Conservation (phyloP, 148 eudicot genomes). For the Silene uniflora region DNA sequence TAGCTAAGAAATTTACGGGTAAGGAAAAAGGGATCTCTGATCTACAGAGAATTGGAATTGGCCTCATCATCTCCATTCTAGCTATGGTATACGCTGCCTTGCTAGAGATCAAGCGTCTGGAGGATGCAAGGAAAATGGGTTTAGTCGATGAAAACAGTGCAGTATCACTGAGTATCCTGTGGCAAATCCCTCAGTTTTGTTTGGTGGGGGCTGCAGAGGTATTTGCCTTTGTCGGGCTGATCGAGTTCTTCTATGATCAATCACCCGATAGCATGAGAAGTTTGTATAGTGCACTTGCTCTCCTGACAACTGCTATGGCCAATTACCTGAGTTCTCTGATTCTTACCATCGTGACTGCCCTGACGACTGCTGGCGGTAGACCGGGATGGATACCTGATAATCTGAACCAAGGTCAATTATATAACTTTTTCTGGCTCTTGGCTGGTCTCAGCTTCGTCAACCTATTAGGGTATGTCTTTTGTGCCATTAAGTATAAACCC, state of each 20-base stretch:
- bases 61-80: conserved; percentile 65
- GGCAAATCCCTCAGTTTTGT: conserved; percentile 72
- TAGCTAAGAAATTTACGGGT: conserved; percentile 50
- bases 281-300: conserved; percentile 57
- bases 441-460: conserved; percentile 57
- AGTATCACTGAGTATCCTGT: conserved; percentile 40
- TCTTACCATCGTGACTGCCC: conserved; percentile 46
- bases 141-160: conserved; percentile 15
- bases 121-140: conserved; percentile 23
- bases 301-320: conserved; percentile 51
- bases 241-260: conserved; percentile 77
- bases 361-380: conserved; percentile 46
- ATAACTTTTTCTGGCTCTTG: conserved; percentile 65
- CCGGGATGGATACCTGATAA: conserved; percentile 74
- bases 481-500: conserved; percentile 54
- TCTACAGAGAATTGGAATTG: conserved; percentile 67
- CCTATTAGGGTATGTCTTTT: conserved; percentile 44
- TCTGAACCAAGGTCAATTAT: conserved; percentile 51
- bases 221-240: conserved; percentile 54
- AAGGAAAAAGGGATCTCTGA: conserved; percentile 54
- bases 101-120: conserved; percentile 40
- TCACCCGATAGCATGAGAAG: conserved; percentile 85
- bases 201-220: conserved; percentile 69
- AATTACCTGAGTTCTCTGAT: conserved; percentile 55
- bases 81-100: conserved; percentile 56